Base-by-base conservation (phyloP, 768 basidiomycete species). In the Cystobasidium onofrii region DNA sequence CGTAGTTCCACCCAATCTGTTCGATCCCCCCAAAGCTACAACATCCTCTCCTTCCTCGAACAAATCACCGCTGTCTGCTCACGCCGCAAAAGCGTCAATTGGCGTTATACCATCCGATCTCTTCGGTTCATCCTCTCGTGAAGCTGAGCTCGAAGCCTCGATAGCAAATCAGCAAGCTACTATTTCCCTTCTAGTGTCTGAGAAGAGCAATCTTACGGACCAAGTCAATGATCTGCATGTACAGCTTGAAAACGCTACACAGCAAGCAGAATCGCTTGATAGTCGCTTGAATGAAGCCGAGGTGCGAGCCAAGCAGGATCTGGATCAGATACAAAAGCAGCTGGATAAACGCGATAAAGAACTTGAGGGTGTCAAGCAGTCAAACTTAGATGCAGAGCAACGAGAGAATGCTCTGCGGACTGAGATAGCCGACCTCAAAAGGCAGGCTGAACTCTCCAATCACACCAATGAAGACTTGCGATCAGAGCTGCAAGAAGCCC, bases 181-280 rank as follows among this genome's bases (percentile, higher is more conserved):
- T 13, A 74, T 74, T 50, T 67, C 64, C 9, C 64, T 70, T 17
- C 73, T 74, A 6, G 64, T 70, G 1, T 36, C 33, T 10, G 73
- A 74, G 33, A 74, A 74, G 66, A 27, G 41, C 39, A 60, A 27
- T 43, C 66, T 74, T 1, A 36, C 46, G 1, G 25, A 29, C 1
- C 73, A 74, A 55, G 29, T 74, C 7, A 43, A 27, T 6, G 33
- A 1, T 20, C 29, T 61, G n/a, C 34, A 69, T 27, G 25, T 7
- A 1, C 44, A 69, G 33, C 25, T 74, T 25, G 50, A 57, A 13
- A 27, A 52, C 17, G 23, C 67, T 9, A 15, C 66, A 33, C 65
- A 61, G n/a, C 54, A 41, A 50, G 18, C 41, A n/a, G 73, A 36
- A 50, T n/a, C 41, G n/a, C n/a, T 39, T 6, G 71, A 63, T 18